phyloP scores from a whole-genome alignment of 1,284 basidiomycete species.

The Melampsora larici-populina region DNA sequence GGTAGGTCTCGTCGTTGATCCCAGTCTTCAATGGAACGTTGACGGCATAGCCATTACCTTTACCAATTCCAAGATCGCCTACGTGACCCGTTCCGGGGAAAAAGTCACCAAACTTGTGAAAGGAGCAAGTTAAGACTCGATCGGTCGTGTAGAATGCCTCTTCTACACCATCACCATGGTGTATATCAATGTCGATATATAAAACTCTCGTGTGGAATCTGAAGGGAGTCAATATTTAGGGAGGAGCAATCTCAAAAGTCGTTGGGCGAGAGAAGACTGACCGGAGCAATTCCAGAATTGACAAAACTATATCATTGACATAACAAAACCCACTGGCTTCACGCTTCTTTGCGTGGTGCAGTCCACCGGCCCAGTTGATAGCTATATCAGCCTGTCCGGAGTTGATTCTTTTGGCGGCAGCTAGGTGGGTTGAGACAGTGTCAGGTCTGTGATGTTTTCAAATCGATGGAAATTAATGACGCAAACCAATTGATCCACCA shows the following conservation, averaged over 20 bases:
- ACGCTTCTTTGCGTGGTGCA: constrained; percentile 96
- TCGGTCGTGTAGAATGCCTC: constrained; percentile 98
- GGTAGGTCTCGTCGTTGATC: constrained; percentile 72
- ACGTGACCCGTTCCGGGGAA: constrained; percentile 74
- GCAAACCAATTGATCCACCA: constrained; percentile 62
- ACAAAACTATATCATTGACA: constrained; percentile 83
- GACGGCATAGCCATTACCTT: constrained; percentile 83
- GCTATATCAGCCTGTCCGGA: constrained; percentile 82
- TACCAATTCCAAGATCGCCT: constrained; percentile 75
- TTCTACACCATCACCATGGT: constrained; percentile 97
- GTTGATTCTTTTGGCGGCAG: constrained; percentile 76
- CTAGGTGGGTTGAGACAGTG: constrained; percentile 54
- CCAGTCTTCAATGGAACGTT: constrained; percentile 94
- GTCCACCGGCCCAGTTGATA: constrained; percentile 95
- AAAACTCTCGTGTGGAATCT: constrained; percentile 73
- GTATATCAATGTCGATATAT: constrained; percentile 97
- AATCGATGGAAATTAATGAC: not conserved
- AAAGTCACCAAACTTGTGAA: constrained; percentile 91
- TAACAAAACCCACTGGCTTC: constrained; percentile 97
- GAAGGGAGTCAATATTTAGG: not conserved
- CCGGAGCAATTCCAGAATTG: constrained; percentile 80
- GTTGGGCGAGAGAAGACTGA: constrained; percentile 55
- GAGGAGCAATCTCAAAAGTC: not conserved
- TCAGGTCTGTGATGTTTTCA: not conserved
- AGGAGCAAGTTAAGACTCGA: constrained; percentile 90